These are phyloP conservation scores for Chlamydomonas sp. DNA, from an alignment of 139 green algal genomes.

Conservation along the genomic window DNA sequence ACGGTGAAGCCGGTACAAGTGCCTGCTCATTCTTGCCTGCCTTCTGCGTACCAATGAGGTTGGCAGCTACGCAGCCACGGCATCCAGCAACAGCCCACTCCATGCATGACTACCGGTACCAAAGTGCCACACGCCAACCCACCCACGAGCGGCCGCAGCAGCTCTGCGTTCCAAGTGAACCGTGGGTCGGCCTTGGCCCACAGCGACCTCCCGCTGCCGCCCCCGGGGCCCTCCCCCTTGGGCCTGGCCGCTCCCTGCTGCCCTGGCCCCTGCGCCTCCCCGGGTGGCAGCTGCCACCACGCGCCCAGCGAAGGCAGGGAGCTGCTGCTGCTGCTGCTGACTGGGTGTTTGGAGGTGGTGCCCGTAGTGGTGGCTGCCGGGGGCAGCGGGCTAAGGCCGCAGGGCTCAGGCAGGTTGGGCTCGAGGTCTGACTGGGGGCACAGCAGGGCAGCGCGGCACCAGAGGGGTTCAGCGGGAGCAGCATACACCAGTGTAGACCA, in stretches of 20 bases:
- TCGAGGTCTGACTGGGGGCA: no score
- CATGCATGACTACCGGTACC: not conserved
- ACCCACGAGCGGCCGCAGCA: constrained; percentile 12
- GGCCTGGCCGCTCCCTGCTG: no score
- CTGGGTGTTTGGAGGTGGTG: no score
- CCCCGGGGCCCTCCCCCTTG: not conserved
- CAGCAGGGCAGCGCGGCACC: no score
- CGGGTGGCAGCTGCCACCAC: not conserved
- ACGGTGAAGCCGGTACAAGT: not conserved
- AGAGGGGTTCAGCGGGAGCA: no score
- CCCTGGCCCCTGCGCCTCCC: no score
- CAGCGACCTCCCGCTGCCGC: not conserved
- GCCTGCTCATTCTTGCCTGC: no score
- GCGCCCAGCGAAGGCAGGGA: not conserved
- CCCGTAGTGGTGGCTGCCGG: not conserved
- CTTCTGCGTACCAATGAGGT: no score
- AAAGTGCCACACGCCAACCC: not conserved
- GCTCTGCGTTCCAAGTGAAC: constrained; percentile 10
- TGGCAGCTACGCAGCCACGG: not conserved
- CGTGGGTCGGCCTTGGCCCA: constrained; percentile 12
- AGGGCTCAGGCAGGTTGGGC: no score
- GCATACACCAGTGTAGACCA: no score
- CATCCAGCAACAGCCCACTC: not conserved
- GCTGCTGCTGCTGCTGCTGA: not conserved
- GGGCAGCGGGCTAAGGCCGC: no score